Conservation (phyloP, 768 basidiomycete species). For the Suillus discolor region DNA sequence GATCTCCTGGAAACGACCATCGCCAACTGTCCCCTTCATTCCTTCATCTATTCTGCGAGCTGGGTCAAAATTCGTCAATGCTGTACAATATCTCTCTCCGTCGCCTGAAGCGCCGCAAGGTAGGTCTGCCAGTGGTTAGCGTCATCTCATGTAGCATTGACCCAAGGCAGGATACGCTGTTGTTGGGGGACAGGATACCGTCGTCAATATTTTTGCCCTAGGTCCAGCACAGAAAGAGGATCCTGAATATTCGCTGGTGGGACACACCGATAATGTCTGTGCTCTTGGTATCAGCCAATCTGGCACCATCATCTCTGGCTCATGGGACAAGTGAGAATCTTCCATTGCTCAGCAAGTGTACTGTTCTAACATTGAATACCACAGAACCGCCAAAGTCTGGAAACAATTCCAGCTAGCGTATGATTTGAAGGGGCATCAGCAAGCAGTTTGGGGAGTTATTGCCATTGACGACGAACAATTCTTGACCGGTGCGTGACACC, state of each 20-base stretch:
- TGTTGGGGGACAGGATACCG: slow-evolving; percentile 86
- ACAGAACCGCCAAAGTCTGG: slow-evolving; percentile 94
- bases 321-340: slow-evolving; percentile 87
- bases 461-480: slow-evolving; percentile 75
- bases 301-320: slow-evolving; percentile 88
- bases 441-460: slow-evolving; percentile 93
- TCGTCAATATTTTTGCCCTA: slow-evolving; percentile 82
- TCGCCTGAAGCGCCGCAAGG: slow-evolving; percentile 70
- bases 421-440: slow-evolving; percentile 82
- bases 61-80: slow-evolving; percentile 78
- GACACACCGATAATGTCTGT: slow-evolving; percentile 91
- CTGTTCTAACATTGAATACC: background rate
- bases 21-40: slow-evolving; percentile 50
- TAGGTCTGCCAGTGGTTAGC: slow-evolving; percentile 32
- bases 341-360: background rate
- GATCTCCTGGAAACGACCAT: slow-evolving; percentile 75
- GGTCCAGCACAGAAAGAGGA: slow-evolving; percentile 58
- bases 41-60: slow-evolving; percentile 58
- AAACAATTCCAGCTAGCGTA: slow-evolving; percentile 70
- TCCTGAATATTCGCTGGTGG: slow-evolving; percentile 81
- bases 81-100: slow-evolving; percentile 78
- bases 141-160: slow-evolving; percentile 11
- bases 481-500: slow-evolving; percentile 68
- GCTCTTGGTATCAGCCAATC: slow-evolving; percentile 69
- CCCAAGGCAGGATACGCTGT: slow-evolving; percentile 70